Conservation (phyloP, 176 grass and related monocot genomes). For the Oryza meyeriana region DNA sequence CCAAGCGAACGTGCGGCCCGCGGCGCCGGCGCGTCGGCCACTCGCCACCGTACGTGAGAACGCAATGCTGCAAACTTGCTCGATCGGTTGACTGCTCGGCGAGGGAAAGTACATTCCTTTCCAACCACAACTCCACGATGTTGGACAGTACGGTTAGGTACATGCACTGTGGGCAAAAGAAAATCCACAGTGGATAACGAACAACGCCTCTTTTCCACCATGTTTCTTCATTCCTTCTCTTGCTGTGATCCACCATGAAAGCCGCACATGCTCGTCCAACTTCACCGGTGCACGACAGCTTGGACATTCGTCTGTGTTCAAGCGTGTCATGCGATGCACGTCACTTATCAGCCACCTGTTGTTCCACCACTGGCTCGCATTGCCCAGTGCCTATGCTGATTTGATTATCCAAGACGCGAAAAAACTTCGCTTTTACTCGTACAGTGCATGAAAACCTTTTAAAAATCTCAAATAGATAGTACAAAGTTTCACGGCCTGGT, state of each 20-base stretch:
- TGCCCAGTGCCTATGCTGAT: neutral
- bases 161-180: neutral
- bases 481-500: too few relatives aligned
- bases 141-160: neutral
- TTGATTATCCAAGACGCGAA: too few relatives aligned
- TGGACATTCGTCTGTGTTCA: neutral
- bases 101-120: neutral
- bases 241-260: neutral
- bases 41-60: neutral
- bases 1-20: neutral
- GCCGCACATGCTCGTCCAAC: neutral
- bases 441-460: neutral
- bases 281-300: neutral
- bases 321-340: neutral
- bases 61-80: neutral
- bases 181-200: conserved; percentile 5
- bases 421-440: neutral
- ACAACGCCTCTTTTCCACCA: neutral
- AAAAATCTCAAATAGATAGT: neutral
- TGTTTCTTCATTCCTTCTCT: neutral
- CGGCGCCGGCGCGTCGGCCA: neutral
- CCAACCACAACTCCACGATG: neutral
- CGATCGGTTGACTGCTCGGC: neutral
- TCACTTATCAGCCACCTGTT: neutral
- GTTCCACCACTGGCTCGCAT: neutral